A percentile compares a stretch with the other conserved stretches of the same genome.
Evolutionary conservation across 2,329 filamentous ascomycete genomes (phyloP).

Genomic region (Penicillium sp.): DNA sequence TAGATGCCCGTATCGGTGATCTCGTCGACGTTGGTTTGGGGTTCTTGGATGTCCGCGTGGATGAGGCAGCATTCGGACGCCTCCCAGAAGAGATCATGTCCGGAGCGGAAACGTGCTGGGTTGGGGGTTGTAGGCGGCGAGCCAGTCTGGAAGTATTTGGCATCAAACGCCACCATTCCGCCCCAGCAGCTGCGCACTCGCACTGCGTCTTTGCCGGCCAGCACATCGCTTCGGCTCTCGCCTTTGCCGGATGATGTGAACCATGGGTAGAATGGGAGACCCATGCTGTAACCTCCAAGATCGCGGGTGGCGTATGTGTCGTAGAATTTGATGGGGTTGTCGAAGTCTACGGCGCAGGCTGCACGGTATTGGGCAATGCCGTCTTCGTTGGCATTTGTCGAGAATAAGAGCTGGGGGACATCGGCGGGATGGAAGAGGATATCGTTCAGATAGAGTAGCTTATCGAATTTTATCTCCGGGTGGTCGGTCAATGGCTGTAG

Average conservation of each 20-base stretch:
- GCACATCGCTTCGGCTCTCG: slow-evolving; percentile 60
- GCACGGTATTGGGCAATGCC: slow-evolving; percentile 62
- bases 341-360: slow-evolving; percentile 73
- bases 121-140: slow-evolving; percentile 25
- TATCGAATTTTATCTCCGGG: slow-evolving; percentile 50
- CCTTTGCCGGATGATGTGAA: slow-evolving; percentile 56
- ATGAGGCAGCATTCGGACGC: slow-evolving; percentile 64
- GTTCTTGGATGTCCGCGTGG: slow-evolving; percentile 48
- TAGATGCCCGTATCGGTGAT: slow-evolving; percentile 58
- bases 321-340: slow-evolving; percentile 71
- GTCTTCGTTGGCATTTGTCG: slow-evolving; percentile 53
- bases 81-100: slow-evolving; percentile 60
- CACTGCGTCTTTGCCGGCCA: slow-evolving; percentile 58
- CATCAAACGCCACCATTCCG: slow-evolving; percentile 62
- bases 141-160: slow-evolving; percentile 42
- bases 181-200: slow-evolving; percentile 73
- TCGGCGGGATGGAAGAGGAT: slow-evolving; percentile 61
- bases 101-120: slow-evolving; percentile 57
- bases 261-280: slow-evolving; percentile 70
- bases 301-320: slow-evolving; percentile 74
- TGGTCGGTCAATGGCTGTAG: slow-evolving; percentile 59
- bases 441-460: slow-evolving; percentile 64
- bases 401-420: slow-evolving; percentile 60
- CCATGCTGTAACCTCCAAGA: slow-evolving; percentile 64
- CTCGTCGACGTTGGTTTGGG: slow-evolving; percentile 30